These are phyloP conservation scores for Halteria grandinella DNA, from an alignment of 73 alveolate species.

Conservation along the genomic window DNA sequence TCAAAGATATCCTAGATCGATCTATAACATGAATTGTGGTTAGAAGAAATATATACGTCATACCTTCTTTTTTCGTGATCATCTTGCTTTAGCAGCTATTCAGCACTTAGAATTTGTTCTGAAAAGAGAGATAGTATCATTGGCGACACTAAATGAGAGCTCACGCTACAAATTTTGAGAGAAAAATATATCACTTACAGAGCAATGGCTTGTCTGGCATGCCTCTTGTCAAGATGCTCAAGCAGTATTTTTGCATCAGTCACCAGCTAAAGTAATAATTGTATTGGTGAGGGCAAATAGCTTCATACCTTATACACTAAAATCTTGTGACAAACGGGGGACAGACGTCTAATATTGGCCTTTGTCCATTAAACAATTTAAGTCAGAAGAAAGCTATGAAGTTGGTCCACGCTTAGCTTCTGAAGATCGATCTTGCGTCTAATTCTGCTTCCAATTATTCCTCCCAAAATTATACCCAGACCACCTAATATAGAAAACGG, in stretches of 20 bases:
- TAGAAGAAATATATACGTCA: background rate
- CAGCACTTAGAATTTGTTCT: conserved; percentile 18
- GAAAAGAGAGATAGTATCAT: background rate
- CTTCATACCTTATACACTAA: conserved; percentile 20
- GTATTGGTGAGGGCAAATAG: background rate
- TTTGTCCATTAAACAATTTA: conserved; percentile 30
- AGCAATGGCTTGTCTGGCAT: conserved; percentile 4
- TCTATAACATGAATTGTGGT: background rate
- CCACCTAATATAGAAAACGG: too few relatives aligned
- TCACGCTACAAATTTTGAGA: conserved; percentile 4
- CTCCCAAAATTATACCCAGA: conserved; percentile 38
- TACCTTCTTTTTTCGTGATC: conserved; percentile 18
- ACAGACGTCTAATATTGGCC: conserved; percentile 3
- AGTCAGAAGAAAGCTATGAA: background rate
- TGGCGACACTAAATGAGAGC: background rate
- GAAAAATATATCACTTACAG: background rate
- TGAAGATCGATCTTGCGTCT: conserved; percentile 26
- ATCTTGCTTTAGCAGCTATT: conserved; percentile 12
- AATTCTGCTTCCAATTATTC: conserved; percentile 31
- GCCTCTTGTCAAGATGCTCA: conserved; percentile 27
- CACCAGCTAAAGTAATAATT: conserved; percentile 8
- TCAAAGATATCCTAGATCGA: conserved; percentile 44
- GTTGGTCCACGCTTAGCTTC: conserved; percentile 20
- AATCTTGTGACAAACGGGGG: conserved; percentile 10
- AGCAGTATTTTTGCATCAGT: conserved; percentile 16